Evolutionary conservation across 2,329 filamentous ascomycete genomes (phyloP).

Genomic region (Colletotrichum kahawae): DNA sequence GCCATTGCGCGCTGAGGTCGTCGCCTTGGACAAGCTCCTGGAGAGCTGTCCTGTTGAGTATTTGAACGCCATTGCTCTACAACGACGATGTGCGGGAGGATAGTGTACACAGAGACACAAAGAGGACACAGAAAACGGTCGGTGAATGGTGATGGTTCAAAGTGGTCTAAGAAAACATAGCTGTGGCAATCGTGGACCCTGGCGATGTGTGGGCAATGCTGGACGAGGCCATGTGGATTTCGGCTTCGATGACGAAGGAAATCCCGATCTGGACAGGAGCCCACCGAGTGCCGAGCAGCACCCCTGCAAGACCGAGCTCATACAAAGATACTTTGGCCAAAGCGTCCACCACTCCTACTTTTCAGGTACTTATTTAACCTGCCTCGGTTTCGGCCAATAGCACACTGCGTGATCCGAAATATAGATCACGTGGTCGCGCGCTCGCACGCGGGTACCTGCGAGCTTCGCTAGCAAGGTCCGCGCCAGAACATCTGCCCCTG

Average conservation of each 20-base stretch:
- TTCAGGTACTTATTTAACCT: not conserved
- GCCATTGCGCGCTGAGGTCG: slow-evolving; percentile 19
- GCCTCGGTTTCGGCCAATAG: not conserved
- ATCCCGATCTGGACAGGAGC: slow-evolving; percentile 16
- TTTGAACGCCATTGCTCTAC: slow-evolving; percentile 41
- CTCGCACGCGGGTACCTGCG: not conserved
- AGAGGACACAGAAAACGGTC: too few species aligned
- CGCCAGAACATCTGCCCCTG: not conserved
- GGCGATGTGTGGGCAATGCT: slow-evolving; percentile 1
- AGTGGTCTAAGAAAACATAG: not conserved
- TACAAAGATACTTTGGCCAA: not conserved
- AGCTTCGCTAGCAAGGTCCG: not conserved
- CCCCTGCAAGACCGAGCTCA: not conserved
- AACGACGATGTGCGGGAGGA: not conserved
- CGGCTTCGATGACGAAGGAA: slow-evolving; percentile 20
- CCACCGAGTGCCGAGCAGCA: not conserved
- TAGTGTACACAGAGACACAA: not conserved
- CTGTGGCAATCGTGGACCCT: slow-evolving; percentile 8
- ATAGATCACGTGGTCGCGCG: slow-evolving; percentile 20
- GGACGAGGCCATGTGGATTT: not conserved
- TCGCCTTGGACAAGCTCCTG: slow-evolving; percentile 27
- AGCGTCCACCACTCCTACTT: rapidly evolving
- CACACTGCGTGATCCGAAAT: not conserved
- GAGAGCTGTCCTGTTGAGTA: slow-evolving; percentile 43
- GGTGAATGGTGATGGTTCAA: not conserved